These are phyloP conservation scores for Barnettozyma hawaiiensis DNA, from an alignment of 1,139 yeast genomes.

Conservation along the genomic window DNA sequence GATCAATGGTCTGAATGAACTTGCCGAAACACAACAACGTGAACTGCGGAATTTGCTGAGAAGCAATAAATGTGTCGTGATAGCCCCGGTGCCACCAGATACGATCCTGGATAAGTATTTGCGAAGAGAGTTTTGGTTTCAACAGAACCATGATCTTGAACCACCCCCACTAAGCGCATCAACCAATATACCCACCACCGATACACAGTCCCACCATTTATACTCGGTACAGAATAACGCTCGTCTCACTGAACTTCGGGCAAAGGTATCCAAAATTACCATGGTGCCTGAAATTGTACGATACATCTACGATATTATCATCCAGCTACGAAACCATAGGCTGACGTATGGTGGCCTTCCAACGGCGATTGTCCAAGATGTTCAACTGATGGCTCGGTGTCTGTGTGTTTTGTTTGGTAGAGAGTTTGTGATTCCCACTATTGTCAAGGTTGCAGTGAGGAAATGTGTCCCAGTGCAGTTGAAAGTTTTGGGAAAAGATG, in stretches of 20 bases:
- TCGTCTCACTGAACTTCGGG: neutral
- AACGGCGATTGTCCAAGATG: slow-evolving; percentile 38
- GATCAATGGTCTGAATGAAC: neutral
- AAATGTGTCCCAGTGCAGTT: slow-evolving; percentile 43
- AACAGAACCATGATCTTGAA: neutral
- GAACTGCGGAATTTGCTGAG: neutral
- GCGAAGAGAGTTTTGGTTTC: slow-evolving; percentile 3
- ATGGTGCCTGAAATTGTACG: slow-evolving; percentile 43
- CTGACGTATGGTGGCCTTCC: slow-evolving; percentile 46
- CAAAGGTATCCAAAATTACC: slow-evolving; percentile 22
- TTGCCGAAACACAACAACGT: neutral
- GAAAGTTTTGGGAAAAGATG: slow-evolving; percentile 10
- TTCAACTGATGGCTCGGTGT: slow-evolving; percentile 35
- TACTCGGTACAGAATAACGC: neutral
- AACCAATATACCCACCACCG: neutral
- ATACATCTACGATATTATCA: slow-evolving; percentile 49
- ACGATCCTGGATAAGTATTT: neutral
- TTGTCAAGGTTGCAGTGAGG: slow-evolving; percentile 43
- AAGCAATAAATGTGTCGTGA: neutral
- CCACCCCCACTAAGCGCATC: neutral
- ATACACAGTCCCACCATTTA: neutral
- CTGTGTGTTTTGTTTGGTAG: slow-evolving; percentile 38
- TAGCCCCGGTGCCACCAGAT: neutral
- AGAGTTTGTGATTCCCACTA: slow-evolving; percentile 43
- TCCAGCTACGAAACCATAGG: slow-evolving; percentile 46